phyloP scores from a whole-genome alignment of 805 yeast species.

The Wickerhamomyces rabaulensis region DNA sequence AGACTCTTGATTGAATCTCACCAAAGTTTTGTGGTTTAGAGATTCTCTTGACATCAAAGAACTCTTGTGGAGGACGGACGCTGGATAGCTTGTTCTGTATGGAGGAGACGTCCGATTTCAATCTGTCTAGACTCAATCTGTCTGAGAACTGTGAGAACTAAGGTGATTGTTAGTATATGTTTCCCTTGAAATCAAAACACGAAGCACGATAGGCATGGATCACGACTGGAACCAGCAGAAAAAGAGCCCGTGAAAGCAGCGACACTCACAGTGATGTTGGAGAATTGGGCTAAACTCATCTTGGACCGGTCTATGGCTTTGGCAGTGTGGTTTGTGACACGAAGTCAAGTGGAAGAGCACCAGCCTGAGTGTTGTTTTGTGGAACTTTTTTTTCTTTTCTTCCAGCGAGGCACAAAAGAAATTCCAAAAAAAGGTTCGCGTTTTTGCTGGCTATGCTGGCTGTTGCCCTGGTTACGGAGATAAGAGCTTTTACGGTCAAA shows the following conservation, averaged over 20 bases:
- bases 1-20: slow-evolving; percentile 84
- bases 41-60: slow-evolving; percentile 83
- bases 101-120: slow-evolving; percentile 43
- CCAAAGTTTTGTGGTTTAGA: slow-evolving; percentile 88
- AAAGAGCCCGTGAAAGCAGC: background rate
- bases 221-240: too few species aligned
- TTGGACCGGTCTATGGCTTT: background rate
- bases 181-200: background rate
- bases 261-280: slow-evolving; percentile 35
- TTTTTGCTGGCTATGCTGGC: background rate
- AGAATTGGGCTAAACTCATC: slow-evolving; percentile 32
- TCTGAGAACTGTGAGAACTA: slow-evolving; percentile 41
- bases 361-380: too few species aligned
- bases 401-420: too few species aligned
- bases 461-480: background rate
- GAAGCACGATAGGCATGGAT: background rate
- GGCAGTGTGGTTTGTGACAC: too few species aligned
- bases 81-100: slow-evolving; percentile 63
- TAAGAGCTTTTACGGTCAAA: background rate
- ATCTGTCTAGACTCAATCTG: slow-evolving; percentile 43
- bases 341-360: too few species aligned
- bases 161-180: slow-evolving; percentile 5
- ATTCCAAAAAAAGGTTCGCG: background rate
- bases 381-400: background rate
- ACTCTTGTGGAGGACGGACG: slow-evolving; percentile 87